Conservation (phyloP, 2,329 filamentous ascomycete species). For the Epichloe scottii region DNA sequence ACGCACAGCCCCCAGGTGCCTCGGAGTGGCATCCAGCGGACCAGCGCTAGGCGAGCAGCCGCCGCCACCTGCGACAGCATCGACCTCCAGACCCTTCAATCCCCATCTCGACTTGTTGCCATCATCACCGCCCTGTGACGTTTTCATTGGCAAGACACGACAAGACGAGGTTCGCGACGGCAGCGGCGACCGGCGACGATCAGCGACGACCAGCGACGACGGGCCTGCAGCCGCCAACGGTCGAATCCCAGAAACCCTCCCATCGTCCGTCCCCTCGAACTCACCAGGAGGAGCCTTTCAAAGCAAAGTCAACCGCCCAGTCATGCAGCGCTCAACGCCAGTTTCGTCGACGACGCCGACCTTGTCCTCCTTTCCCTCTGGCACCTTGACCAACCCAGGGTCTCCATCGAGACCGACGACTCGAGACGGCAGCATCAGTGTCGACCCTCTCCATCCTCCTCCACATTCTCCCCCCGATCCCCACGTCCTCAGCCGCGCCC, state of each 20-base stretch:
- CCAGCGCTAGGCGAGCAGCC: background rate
- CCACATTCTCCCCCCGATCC: constrained; percentile 9
- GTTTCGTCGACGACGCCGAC: constrained; percentile 18
- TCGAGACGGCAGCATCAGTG: constrained; percentile 18
- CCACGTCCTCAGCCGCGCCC: background rate
- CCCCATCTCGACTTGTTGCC: too few species aligned
- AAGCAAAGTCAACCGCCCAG: background rate
- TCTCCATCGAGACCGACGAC: constrained; percentile 22
- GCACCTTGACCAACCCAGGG: constrained; percentile 14
- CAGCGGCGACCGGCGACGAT: too few species aligned
- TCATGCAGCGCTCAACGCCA: constrained; percentile 6
- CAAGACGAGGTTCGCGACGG: too few species aligned
- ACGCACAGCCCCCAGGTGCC: background rate
- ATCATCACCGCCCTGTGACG: too few species aligned
- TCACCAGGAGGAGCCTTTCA: background rate
- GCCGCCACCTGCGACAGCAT: background rate
- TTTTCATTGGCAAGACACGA: too few species aligned
- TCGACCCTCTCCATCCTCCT: constrained; percentile 10
- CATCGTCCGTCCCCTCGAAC: too few species aligned
- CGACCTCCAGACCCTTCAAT: too few species aligned
- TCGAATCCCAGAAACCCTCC: too few species aligned
- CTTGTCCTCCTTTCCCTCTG: constrained; percentile 24
- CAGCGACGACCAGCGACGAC: too few species aligned
- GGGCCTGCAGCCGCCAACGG: too few species aligned
- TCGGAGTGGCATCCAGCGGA: too few species aligned